phyloP scores from a whole-genome alignment of 257 asterid genomes.

The Fraxinus cuspidata region DNA sequence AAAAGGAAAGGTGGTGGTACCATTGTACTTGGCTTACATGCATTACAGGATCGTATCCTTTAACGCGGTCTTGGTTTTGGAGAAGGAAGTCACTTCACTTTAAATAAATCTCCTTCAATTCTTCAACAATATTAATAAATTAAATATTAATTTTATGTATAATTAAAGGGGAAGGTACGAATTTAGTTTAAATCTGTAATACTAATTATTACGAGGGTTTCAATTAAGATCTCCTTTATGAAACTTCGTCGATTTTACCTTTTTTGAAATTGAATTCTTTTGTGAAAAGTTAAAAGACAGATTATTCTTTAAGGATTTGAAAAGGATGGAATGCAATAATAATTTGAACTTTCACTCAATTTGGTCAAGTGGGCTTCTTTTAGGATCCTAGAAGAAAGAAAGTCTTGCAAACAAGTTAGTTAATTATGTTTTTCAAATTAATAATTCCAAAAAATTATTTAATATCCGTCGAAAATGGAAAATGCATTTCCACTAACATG shows the following conservation, averaged over 20 bases:
- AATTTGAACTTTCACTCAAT: not conserved
- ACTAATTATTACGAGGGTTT: no score
- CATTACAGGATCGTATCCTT: not conserved
- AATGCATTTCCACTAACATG: not conserved
- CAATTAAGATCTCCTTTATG: not conserved
- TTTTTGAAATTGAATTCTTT: not conserved
- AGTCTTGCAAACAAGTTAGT: no score
- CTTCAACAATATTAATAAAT: no score
- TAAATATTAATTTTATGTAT: no score
- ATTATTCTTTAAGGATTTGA: not conserved
- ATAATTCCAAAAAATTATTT: no score
- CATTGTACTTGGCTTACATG: no score
- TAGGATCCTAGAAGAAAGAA: not conserved
- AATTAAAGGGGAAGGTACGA: no score
- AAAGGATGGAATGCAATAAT: not conserved
- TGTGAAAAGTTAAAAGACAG: not conserved
- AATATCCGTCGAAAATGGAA: not conserved
- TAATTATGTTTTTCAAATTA: no score
- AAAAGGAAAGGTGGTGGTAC: no score
- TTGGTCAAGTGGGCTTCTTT: not conserved
- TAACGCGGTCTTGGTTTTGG: constrained; percentile 15
- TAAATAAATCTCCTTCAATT: no score
- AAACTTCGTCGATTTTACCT: not conserved
- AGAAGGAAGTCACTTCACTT: not conserved
- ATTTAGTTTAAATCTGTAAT: no score